Percentiles rank a stretch among this genome's conserved stretches.
phyloP scores from a whole-genome alignment of 352 stramenopile genomes.

The Thraustochytrium sp. region DNA sequence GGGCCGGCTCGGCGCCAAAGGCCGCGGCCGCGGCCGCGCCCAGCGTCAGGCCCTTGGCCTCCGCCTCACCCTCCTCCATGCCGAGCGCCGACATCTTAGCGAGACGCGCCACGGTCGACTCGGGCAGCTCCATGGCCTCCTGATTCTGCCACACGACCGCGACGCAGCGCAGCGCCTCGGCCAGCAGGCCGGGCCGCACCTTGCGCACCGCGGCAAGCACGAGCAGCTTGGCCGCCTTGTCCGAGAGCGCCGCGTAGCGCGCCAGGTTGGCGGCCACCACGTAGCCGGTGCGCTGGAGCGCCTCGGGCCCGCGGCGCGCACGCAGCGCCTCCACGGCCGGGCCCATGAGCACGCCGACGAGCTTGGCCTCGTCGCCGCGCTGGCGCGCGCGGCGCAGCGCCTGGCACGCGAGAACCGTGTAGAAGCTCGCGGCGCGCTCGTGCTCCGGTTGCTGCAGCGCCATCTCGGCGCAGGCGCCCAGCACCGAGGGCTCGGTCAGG shows the following conservation, averaged over 20 bases:
- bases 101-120: neutral
- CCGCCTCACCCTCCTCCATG: too few species aligned
- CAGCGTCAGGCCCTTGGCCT: neutral
- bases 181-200: neutral
- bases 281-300: conserved; percentile 31
- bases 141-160: neutral
- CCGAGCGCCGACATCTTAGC: too few species aligned
- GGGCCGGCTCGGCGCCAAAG: neutral
- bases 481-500: neutral
- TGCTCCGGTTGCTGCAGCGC: neutral
- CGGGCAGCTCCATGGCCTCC: neutral
- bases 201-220: neutral
- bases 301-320: neutral
- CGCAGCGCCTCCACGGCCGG: conserved; percentile 11
- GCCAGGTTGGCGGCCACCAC: neutral
- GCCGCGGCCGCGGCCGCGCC: neutral
- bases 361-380: neutral
- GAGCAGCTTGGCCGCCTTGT: conserved; percentile 17
- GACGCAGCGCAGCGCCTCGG: neutral
- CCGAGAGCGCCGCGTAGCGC: neutral
- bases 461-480: neutral
- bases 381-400: neutral
- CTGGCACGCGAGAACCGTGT: conserved; percentile 12
- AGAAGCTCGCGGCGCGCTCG: conserved; percentile 10
- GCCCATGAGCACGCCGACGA: neutral